These are phyloP conservation scores for Linnemannia elongata DNA, from an alignment of 192 early-diverging fungal genomes.

Conservation along the genomic window DNA sequence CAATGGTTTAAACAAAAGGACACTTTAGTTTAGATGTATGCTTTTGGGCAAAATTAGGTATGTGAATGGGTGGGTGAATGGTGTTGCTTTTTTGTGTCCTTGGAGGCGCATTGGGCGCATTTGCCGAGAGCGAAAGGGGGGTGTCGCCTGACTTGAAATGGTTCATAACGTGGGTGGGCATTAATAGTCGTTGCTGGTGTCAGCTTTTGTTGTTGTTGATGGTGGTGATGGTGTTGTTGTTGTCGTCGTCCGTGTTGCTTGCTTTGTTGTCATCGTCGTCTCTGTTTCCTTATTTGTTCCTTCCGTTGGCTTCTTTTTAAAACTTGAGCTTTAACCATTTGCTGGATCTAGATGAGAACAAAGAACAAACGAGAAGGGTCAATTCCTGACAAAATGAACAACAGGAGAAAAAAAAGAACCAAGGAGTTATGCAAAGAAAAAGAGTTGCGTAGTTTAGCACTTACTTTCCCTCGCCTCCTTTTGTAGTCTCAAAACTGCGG, in stretches of 20 bases:
- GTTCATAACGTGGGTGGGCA: background rate
- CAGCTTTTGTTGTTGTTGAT: background rate
- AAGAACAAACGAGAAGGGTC: background rate
- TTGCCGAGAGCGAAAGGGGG: background rate
- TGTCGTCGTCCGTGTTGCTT: background rate
- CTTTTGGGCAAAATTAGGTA: background rate
- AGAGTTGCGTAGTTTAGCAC: background rate
- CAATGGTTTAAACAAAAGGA: background rate
- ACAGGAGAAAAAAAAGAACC: background rate
- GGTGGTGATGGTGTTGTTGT: background rate
- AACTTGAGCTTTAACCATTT: slow-evolving; percentile 32
- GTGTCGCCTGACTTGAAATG: background rate
- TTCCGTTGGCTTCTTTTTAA: background rate
- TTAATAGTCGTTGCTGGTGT: background rate
- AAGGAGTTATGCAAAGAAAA: background rate
- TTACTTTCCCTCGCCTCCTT: slow-evolving; percentile 28
- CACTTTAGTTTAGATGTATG: background rate
- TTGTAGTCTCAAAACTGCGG: slow-evolving; percentile 17
- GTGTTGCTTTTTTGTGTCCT: background rate
- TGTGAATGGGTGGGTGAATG: background rate
- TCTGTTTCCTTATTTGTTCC: background rate
- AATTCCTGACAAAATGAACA: background rate
- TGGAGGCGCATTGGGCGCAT: background rate
- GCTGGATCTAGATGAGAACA: slow-evolving; percentile 11
- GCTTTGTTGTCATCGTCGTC: background rate